Percentiles rank a stretch among this genome's conserved stretches.
phyloP scores from a whole-genome alignment of 306 rosid species.

The Quercus alba region DNA sequence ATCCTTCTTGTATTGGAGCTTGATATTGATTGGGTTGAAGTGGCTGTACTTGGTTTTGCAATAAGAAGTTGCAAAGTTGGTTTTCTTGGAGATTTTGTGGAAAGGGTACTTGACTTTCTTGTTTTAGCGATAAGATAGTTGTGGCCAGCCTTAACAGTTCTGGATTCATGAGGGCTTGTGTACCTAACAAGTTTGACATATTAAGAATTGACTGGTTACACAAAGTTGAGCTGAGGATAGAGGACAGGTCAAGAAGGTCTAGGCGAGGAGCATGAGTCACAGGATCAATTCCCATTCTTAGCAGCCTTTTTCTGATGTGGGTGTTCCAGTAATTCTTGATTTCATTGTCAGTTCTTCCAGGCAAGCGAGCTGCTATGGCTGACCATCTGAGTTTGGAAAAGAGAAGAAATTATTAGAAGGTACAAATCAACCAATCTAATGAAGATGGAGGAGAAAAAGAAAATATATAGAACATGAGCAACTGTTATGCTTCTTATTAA shows the following conservation, averaged over 20 bases:
- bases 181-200: conserved; percentile 47
- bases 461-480: background rate
- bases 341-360: conserved; percentile 93
- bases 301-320: conserved; percentile 73
- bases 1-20: conserved; percentile 14
- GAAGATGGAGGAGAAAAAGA: background rate
- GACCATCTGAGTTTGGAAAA: conserved; percentile 66
- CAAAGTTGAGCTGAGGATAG: conserved; percentile 49
- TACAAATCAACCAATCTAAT: background rate
- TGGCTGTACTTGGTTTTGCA: conserved; percentile 30
- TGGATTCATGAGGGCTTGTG: conserved; percentile 59
- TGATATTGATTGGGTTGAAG: conserved; percentile 24
- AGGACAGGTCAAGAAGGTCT: conserved; percentile 72
- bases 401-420: background rate
- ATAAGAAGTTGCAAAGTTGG: conserved; percentile 26
- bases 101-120: conserved; percentile 29
- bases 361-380: conserved; percentile 78
- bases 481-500: background rate
- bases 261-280: conserved; percentile 91
- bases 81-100: conserved; percentile 41
- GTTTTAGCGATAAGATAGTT: conserved; percentile 45
- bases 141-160: conserved; percentile 57
- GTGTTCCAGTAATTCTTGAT: conserved; percentile 98
- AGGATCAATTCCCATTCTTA: conserved; percentile 77
- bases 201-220: conserved; percentile 50